A percentile compares a stretch with the other conserved stretches of the same genome.
Evolutionary conservation across 2,329 filamentous ascomycete genomes (phyloP).

Genomic region (Xylaria arbuscula): DNA sequence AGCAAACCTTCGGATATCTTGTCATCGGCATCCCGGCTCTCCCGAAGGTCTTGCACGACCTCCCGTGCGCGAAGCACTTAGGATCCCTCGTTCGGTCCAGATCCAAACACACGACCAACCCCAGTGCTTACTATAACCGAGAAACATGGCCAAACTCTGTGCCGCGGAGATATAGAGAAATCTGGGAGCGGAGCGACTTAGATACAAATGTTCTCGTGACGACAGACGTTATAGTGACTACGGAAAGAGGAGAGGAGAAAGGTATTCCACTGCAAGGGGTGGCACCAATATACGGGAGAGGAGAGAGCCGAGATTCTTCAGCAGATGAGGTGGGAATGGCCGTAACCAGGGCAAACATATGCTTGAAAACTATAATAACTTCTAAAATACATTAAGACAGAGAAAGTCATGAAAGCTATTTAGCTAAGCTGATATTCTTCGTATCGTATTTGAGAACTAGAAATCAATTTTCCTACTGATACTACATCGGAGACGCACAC

Average conservation of each 20-base stretch:
- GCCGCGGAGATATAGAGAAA: slow-evolving; percentile 17
- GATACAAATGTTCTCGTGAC: slow-evolving; percentile 30
- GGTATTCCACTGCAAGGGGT: background rate
- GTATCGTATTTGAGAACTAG: no score
- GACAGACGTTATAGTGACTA: slow-evolving; percentile 28
- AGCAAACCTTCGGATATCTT: slow-evolving; percentile 38
- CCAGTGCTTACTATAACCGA: slow-evolving; percentile 2
- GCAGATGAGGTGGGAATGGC: slow-evolving; percentile 3
- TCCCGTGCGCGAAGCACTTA: slow-evolving; percentile 25
- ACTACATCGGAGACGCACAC: no score
- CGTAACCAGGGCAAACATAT: background rate
- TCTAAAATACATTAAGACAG: no score
- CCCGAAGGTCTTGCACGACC: slow-evolving; percentile 30
- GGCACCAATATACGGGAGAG: background rate
- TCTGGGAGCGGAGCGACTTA: slow-evolving; percentile 6
- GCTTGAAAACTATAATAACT: no score
- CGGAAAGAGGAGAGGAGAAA: slow-evolving; percentile 10
- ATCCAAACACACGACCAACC: slow-evolving; percentile 5
- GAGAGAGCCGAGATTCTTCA: slow-evolving; percentile 19
- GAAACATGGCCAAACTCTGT: slow-evolving; percentile 14
- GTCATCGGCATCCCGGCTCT: slow-evolving; percentile 37
- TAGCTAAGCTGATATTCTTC: no score
- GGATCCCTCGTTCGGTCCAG: slow-evolving; percentile 30
- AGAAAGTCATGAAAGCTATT: no score
- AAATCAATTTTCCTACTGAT: no score